Base-by-base conservation (phyloP, 73 alveolate species). In the Uronychia binucleata region DNA sequence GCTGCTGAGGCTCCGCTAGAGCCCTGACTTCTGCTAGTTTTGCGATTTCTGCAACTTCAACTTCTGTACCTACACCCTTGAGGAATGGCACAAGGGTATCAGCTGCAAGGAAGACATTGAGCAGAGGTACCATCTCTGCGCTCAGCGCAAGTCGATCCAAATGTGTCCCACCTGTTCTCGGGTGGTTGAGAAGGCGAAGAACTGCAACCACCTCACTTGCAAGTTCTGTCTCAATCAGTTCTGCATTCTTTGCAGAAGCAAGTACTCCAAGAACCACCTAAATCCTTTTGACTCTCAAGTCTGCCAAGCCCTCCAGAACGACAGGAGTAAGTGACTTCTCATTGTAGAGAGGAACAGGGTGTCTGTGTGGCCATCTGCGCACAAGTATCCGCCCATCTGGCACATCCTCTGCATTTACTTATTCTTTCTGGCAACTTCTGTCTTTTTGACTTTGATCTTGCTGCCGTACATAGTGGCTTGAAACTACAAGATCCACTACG, bases 131-230 rank as follows among this genome's bases (percentile, higher is more conserved):
- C 25, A 46, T 29, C 78, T 1, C 30, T 14, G 19, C 1, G 80
- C 88, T 33, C 1, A 27, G 19, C 76, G 88, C 0, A 58, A 59
- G 33, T 33, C 57, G 0, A 67, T 67, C 1, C 81, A 81, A 67
- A 26, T 81, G 75, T 81, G 88, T 30, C 88, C 88, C 26, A 58
- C n/a, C 0, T 81, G 88, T 58, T 34, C 46, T 8, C 26, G 67
- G 0, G 28, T 11, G 19, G 77, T 81, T 33, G 88, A 81, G 27
- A 81, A 81, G 32, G 59, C 81, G 13, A 30, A 13, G 1, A 28
- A 81, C 58, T 81, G 88, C 30, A 81, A 81, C 29, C 88, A 81
- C 58, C 35, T 81, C 1, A 74, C 88, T 25, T 81, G 88, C 46
- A 1, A 30, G 27, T 28, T 34, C 30, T 81, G 88, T 8, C 29